Conservation (phyloP, 2,329 filamentous ascomycete genomes). For the Arthrobotrys sphaeroides region DNA sequence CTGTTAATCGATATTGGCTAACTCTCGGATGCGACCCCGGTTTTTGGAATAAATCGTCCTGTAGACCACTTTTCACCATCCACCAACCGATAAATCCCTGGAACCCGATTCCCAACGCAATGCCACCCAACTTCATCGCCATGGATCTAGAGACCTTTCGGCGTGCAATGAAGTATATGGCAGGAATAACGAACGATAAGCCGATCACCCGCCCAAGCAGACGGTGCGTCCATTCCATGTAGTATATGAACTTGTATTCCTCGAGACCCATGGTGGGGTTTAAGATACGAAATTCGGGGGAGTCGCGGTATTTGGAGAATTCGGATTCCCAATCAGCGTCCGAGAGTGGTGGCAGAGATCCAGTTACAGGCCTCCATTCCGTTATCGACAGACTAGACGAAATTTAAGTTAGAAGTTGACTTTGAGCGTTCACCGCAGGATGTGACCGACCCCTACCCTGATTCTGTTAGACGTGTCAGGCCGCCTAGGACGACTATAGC, state of each 20-base stretch:
- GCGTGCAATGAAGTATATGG: conserved; percentile 84
- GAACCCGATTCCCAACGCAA: conserved; percentile 88
- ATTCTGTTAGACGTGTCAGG: conserved; percentile 91
- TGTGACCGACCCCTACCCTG: conserved; percentile 72
- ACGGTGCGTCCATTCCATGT: conserved; percentile 97
- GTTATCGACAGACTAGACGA: conserved; percentile 85
- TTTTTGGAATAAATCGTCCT: conserved; percentile 87
- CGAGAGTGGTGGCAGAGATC: conserved; percentile 83
- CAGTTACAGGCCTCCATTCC: conserved; percentile 97
- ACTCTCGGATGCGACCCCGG: conserved; percentile 90
- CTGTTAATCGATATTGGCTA: conserved; percentile 89
- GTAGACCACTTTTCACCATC: conserved; percentile 98
- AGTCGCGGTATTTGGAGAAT: conserved; percentile 89
- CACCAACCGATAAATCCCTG: conserved; percentile 98
- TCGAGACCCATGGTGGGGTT: conserved; percentile 91
- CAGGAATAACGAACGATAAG: conserved; percentile 85
- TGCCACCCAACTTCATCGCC: conserved; percentile 79
- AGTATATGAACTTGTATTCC: conserved; percentile 99
- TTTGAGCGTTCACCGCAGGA: neutral
- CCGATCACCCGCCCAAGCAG: conserved; percentile 94
- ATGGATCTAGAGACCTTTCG: conserved; percentile 80
- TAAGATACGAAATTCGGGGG: conserved; percentile 89
- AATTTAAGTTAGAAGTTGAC: neutral
- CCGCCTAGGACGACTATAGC: conserved; percentile 96
- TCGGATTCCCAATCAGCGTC: conserved; percentile 87